Evolutionary conservation across 768 basidiomycete species (phyloP).

Genomic region (Agaricus blazei): DNA sequence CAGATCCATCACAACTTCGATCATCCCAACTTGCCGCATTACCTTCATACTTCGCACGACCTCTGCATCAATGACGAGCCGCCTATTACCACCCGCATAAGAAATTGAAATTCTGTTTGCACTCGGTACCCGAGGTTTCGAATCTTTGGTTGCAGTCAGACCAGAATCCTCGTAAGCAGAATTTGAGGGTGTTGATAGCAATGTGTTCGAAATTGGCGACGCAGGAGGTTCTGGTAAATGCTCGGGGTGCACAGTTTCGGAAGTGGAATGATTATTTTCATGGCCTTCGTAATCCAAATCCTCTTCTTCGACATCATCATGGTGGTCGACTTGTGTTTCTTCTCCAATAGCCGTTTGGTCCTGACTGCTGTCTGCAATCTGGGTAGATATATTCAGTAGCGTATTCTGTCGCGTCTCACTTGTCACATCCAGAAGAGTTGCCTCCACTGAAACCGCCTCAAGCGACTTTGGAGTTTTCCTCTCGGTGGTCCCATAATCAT

Average conservation of each 20-base stretch:
- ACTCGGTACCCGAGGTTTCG: slow-evolving; percentile 46
- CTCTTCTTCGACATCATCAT: not conserved
- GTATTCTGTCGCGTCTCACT: slow-evolving; percentile 23
- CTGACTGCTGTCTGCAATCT: not conserved
- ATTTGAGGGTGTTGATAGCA: slow-evolving; percentile 34
- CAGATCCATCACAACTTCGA: slow-evolving; percentile 73
- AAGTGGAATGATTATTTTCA: slow-evolving; percentile 10
- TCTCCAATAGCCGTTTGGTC: not conserved
- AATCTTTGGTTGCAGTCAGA: slow-evolving; percentile 27
- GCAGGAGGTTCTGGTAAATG: slow-evolving; percentile 57
- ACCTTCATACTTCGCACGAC: slow-evolving; percentile 79
- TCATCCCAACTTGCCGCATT: slow-evolving; percentile 75
- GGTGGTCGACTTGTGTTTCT: slow-evolving; percentile 12
- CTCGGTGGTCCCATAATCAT: not conserved
- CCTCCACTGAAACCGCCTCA: slow-evolving; percentile 41
- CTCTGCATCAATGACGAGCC: slow-evolving; percentile 86
- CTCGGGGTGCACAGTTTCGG: slow-evolving; percentile 28
- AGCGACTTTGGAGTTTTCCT: slow-evolving; percentile 27
- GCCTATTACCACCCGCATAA: slow-evolving; percentile 83
- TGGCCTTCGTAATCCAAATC: slow-evolving; percentile 16
- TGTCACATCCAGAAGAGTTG: slow-evolving; percentile 45
- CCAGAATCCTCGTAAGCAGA: slow-evolving; percentile 44
- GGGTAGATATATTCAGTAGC: not conserved
- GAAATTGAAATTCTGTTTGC: slow-evolving; percentile 91
- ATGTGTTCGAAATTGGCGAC: slow-evolving; percentile 49